These are phyloP conservation scores for Psilocybe azurescens DNA, from an alignment of 768 basidiomycete species.

Conservation along the genomic window DNA sequence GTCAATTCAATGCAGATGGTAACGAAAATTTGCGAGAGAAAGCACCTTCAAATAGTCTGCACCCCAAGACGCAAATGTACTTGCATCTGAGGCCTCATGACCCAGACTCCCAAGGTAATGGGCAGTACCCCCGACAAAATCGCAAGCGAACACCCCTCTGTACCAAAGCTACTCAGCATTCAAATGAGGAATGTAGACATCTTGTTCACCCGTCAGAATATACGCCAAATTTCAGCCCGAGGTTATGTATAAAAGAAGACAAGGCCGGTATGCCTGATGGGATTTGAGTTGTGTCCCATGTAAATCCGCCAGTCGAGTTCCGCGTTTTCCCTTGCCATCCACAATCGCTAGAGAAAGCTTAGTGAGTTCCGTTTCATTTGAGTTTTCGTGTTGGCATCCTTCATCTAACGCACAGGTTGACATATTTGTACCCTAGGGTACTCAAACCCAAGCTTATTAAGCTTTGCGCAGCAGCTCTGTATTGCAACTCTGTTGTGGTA, in stretches of 20 bases:
- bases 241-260: constrained; percentile 39
- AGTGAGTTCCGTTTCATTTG: background rate
- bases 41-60: constrained; percentile 48
- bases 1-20: constrained; percentile 1
- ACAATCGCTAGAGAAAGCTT: constrained; percentile 40
- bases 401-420: constrained; percentile 41
- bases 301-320: constrained; percentile 45
- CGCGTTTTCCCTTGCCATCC: constrained; percentile 54
- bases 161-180: background rate
- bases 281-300: constrained; percentile 46
- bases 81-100: constrained; percentile 51
- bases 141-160: constrained; percentile 51
- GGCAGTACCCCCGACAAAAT: constrained; percentile 48
- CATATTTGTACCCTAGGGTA: constrained; percentile 44
- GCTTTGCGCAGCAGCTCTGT: constrained; percentile 43
- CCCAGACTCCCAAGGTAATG: constrained; percentile 51
- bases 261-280: constrained; percentile 45
- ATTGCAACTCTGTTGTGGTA: constrained; percentile 45
- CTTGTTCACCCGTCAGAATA: constrained; percentile 51
- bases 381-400: background rate
- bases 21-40: background rate
- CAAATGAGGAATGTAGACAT: background rate
- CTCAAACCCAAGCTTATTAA: constrained; percentile 42
- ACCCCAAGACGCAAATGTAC: constrained; percentile 53
- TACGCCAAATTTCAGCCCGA: constrained; percentile 67